Evolutionary conservation across 139 green algal genomes (phyloP), one percentile per base, ranked within the genome.

Genomic region (Chlorella sp.): DNA sequence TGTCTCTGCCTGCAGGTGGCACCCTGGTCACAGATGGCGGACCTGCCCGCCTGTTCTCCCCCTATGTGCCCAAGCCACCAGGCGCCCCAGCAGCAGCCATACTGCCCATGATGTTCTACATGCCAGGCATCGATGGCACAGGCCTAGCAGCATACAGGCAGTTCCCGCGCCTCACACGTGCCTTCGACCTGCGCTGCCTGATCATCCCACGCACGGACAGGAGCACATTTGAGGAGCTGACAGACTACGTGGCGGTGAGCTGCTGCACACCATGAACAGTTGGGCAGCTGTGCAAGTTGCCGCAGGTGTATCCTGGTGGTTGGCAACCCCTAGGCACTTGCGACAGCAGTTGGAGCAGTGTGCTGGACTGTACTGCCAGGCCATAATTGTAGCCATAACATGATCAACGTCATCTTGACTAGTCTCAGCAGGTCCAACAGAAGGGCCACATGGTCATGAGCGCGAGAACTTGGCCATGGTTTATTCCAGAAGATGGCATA

Each of bases 111-210:
- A 71, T 95, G 80, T 64, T 94, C 14, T 95, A 94, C 75, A 74
- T 95, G 5, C 88, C 90, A 27, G 79, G 76, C 23, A 89, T 96
- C 24, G 90, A 95, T 67, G 91, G 91, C 35, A 91, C 82, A 5
- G 90, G 91, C 1, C 76, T 95, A 67, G 88, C 88, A 3, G 92
- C 89, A 1, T 87, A 83, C 29, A 77, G 80, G 23, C 89, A 96
- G 81, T 96, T 96, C 71, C 85, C 85, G 2, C 32, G 29, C 1
- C 83, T 96, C 33, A 69, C 79, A 1, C 23, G 74, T 0, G 32
- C 49, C 1, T 97, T 97, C 75, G 89, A 96, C 73, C 75, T 97
- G 70, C 79, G 82, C 2, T 76, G 79, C 0, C 78, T 93, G 31
- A 81, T 80, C 49, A 71, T 92, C 33, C 89, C 91, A 1, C 60